Conservation (phyloP, 2,329 filamentous ascomycete species). For the Pezicula neosporulosa region DNA sequence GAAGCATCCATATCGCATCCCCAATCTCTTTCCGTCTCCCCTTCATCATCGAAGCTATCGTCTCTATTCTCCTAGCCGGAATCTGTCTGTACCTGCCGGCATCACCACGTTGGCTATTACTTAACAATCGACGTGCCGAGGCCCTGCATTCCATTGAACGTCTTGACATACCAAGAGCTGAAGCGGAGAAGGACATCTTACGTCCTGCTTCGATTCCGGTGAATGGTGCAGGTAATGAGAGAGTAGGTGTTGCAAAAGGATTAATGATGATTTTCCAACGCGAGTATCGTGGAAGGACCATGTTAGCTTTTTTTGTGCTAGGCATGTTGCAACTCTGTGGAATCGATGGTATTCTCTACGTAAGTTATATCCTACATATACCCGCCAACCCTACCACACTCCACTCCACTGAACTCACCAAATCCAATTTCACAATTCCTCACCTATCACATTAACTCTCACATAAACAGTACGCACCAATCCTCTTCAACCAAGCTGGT, state of each 20-base stretch:
- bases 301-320: conserved; percentile 50
- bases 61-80: conserved; percentile 36
- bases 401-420: too few relatives aligned
- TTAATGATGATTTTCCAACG: conserved; percentile 22
- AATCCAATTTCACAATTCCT: neutral
- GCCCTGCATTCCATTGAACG: conserved; percentile 29
- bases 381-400: neutral
- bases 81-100: conserved; percentile 42
- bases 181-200: neutral
- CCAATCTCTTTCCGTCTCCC: conserved; percentile 52
- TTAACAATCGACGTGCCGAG: conserved; percentile 40
- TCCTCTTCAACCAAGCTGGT: conserved; percentile 55
- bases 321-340: conserved; percentile 55
- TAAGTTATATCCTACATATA: conserved; percentile 26
- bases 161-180: neutral
- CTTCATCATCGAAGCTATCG: conserved; percentile 42
- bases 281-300: conserved; percentile 40
- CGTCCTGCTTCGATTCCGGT: neutral
- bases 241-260: neutral
- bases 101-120: conserved; percentile 55
- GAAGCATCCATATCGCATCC: conserved; percentile 43
- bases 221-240: neutral
- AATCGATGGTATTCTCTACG: conserved; percentile 57
- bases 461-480: conserved; percentile 54
- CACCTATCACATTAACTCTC: neutral